Conservation (phyloP, 805 yeast genomes). For the Myxozyma vanderwaltii region DNA sequence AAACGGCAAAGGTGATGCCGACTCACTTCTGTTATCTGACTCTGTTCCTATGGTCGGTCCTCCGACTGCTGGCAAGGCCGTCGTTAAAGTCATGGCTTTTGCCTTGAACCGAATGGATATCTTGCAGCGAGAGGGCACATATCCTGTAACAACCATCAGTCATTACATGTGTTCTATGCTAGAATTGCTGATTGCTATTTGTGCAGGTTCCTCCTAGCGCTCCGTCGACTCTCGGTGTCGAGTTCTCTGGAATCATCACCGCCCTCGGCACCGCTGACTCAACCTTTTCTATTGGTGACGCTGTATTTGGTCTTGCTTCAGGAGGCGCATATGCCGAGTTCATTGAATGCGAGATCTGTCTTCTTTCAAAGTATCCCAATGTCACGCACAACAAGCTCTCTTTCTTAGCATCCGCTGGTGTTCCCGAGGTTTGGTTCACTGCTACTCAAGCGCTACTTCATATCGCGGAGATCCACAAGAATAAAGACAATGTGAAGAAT, state of each 20-base stretch:
- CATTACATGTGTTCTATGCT: no score
- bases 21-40: constrained; percentile 36
- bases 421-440: constrained; percentile 46
- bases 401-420: constrained; percentile 39
- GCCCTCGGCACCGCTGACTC: constrained; percentile 38
- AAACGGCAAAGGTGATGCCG: constrained; percentile 39
- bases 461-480: constrained; percentile 38
- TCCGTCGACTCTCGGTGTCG: constrained; percentile 43
- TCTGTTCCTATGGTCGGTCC: constrained; percentile 30
- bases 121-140: constrained; percentile 39
- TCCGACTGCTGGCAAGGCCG: constrained; percentile 36
- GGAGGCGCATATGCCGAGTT: constrained; percentile 48
- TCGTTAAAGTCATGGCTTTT: constrained; percentile 42
- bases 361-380: constrained; percentile 38
- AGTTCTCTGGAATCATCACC: constrained; percentile 43
- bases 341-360: constrained; percentile 38
- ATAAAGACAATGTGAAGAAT: constrained; percentile 35
- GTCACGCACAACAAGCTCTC: constrained; percentile 23
- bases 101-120: constrained; percentile 45
- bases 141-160: no score
- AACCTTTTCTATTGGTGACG: constrained; percentile 38
- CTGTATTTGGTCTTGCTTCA: constrained; percentile 43
- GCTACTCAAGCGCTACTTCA: constrained; percentile 42
- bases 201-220: constrained; percentile 39
- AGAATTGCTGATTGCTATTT: background rate